Evolutionary conservation across 306 rosid species (phyloP), one percentile per base, ranked within the genome.

Genomic region (Glycine tomentella): DNA sequence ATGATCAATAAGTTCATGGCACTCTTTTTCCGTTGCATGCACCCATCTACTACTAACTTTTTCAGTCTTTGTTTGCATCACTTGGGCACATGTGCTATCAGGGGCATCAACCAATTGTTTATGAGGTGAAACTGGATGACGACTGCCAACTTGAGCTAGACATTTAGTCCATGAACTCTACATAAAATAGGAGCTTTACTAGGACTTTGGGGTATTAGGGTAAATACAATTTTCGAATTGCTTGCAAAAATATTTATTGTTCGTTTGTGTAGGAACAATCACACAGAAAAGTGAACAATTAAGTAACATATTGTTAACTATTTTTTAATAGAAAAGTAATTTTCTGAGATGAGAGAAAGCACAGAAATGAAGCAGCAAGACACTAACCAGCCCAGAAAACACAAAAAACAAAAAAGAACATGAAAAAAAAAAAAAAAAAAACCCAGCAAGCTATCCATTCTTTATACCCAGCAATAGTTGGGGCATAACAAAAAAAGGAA

Each of bases 11-110:
- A 64, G 84, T 61, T 77, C 77, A 55, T 56, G 81, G 56, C 85
- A 78, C 83, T 87, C 85, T 58, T 82, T 87, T 77, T 82, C 80
- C 67, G 84, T 64, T 6, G 53, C 76, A 72, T 78, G 89, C 64
- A 69, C 59, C 88, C 89, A 58, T 14, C 49, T 75, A 75, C 79
- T 72, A 73, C 87, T 72, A 81, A 65, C 61, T 52, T 80, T 72
- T 74, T 82, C 87, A 63, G 85, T 79, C 62, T 81, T 85, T 48
- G 82, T 51, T 75, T 75, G 90, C 85, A 56, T 78, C 80, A 64
- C 89, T 87, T 83, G 88, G 57, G 78, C 91, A 84, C 87, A 74
- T 1, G 84, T 89, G 87, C 90, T 84, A 77, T 89, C 88, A 65
- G 89, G 85, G 76, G 86, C 74, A 80, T 85, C 94, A 44, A 52